Evolutionary conservation across 1,284 basidiomycete species (phyloP), one percentile per base, ranked within the genome.

Genomic region (Ceratobasidium sp.): DNA sequence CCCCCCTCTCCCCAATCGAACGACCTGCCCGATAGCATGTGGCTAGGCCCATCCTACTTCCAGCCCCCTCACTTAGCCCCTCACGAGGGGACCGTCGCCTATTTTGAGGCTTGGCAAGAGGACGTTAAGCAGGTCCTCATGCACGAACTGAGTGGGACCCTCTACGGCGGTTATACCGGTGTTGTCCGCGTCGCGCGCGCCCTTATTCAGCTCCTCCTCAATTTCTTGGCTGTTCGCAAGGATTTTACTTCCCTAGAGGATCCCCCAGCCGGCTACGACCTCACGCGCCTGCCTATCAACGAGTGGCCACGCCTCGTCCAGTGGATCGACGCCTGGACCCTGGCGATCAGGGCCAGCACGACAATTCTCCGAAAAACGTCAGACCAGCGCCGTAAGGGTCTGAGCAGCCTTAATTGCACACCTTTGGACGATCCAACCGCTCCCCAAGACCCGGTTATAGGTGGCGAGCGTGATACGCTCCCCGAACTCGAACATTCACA

Each of bases 31-130:
- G n/a, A n/a, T 7, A 31, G 33, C 27, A 29, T 56, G 27, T 56
- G 54, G 54, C 22, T 56, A n/a, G n/a, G n/a, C 11, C 54, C 14
- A 56, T 56, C 54, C 27, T 56, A 56, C 22, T 56, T 56, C 54
- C 22, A 31, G 54, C 27, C 54, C 54, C 33, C 54, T 24, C 5
- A 56, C n/a, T n/a, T n/a, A 56, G 19, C 33, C 14, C 15, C 54
- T 56, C 17, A 7, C n/a, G 19, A 56, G 9, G 54, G 54, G 5
- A 27, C 54, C 15, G 27, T 56, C 54, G 5, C 33, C 27, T 56
- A 24, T 8, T 56, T 56, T 31, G 54, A 56, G 54, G 54, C 11
- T 31, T 56, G 54, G 54, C 27, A 29, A 9, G 54, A 56, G 22
- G 54, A 56, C 7, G 8, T 29, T 27, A 3, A 29, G 27, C 27